Evolutionary conservation across 495 filamentous ascomycete genomes (phyloP), one percentile per base, ranked within the genome.

Genomic region (Xylaria nigripes): DNA sequence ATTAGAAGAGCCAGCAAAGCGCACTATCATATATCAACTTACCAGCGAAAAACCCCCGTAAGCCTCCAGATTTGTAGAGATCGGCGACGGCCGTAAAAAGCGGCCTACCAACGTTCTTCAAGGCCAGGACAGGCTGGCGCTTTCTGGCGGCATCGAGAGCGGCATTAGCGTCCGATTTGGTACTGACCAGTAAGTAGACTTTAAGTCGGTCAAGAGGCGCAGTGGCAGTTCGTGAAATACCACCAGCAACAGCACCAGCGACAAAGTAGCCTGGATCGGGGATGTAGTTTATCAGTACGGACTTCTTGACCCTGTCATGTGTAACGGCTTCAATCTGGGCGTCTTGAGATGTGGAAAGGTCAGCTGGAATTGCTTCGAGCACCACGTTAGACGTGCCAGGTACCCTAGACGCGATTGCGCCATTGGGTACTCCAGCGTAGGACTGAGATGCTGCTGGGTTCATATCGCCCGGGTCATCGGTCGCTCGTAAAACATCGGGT

Each of bases 171-270:
- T 76, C 74, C 36, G 77, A 71, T 34, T 81, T 81, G 36, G 87
- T 91, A 71, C 95, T 90, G 19, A 94, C 92, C 62, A 98, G 95
- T 41, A 98, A 83, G 68, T 94, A 97, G 52, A 98, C 92, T 68
- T 96, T 96, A 48, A 98, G 80, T 60, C 93, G 90, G 71, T 98
- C 93, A 69, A 98, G 82, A 46, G 93, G 93, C 18, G 93, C 93
- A 40, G 93, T 98, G 51, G 87, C 83, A 67, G 93, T 96, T 56
- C 93, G 82, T 54, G 91, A 96, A 50, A 95, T 84, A 62, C 85
- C 90, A 54, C 93, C 93, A 58, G 93, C 90, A 50, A 95, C 73
- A 58, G 89, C 93, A 70, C 93, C 93, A 59, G 94, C 94, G 75
- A 92, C 69, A 70, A 98, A 98, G 73, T 98, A 98, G 76, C 92